phyloP scores from a whole-genome alignment of 1,139 yeast genomes.

The Hanseniaspora sp. region DNA sequence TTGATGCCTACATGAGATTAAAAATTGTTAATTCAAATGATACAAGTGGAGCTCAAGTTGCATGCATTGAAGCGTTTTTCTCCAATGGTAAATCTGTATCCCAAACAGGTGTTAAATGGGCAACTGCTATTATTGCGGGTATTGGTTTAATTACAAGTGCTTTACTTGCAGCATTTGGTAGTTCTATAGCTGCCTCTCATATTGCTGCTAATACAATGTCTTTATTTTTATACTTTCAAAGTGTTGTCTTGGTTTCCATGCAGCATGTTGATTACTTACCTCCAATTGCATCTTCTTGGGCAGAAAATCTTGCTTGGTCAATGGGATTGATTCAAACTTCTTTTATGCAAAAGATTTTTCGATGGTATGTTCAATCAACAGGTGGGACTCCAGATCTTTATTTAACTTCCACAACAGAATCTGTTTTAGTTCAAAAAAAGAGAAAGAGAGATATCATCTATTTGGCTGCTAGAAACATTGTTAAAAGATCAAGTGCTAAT shows the following conservation, averaged over 20 bases:
- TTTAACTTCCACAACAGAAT: conserved; percentile 45
- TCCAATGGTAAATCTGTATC: conserved; percentile 64
- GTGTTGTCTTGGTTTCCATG: conserved; percentile 64
- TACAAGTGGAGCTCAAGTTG: conserved; percentile 35
- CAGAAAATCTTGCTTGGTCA: conserved; percentile 74
- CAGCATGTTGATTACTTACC: conserved; percentile 62
- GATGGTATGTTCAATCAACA: conserved; percentile 73
- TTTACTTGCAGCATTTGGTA: conserved; percentile 58
- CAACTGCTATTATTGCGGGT: conserved; percentile 71
- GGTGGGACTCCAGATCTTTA: conserved; percentile 63
- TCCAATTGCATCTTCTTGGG: conserved; percentile 72
- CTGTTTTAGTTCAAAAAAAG: conserved; percentile 61
- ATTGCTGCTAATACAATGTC: conserved; percentile 67
- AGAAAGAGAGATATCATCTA: conserved; percentile 24
- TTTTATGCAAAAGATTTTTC: conserved; percentile 65
- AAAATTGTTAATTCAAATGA: conserved; percentile 31
- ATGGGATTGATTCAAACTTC: conserved; percentile 62
- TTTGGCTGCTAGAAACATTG: conserved; percentile 20
- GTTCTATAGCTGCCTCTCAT: conserved; percentile 68
- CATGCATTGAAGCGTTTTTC: conserved; percentile 61
- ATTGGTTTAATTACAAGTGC: conserved; percentile 63
- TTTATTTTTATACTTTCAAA: conserved; percentile 62
- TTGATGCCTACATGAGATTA: conserved; percentile 61
- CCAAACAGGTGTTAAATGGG: conserved; percentile 74
- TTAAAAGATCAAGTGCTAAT: conserved; percentile 29